Conservation (phyloP, 2,329 filamentous ascomycete genomes). For the Pseudocercospora macadamiae region DNA sequence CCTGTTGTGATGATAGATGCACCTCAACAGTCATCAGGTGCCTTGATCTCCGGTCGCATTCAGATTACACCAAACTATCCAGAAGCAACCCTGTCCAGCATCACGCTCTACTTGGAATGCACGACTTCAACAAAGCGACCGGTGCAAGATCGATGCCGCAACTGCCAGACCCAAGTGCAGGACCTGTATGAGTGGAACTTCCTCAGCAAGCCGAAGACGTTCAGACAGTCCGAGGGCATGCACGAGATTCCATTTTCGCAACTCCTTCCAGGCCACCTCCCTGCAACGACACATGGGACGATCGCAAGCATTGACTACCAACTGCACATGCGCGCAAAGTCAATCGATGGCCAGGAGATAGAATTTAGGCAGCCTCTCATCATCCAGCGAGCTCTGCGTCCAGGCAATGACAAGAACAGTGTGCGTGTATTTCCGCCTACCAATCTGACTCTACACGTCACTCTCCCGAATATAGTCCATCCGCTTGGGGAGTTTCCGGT, state of each 20-base stretch:
- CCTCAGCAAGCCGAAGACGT: slow-evolving; percentile 56
- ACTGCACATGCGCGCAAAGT: slow-evolving; percentile 68
- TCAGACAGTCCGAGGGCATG: slow-evolving; percentile 54
- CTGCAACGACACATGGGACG: slow-evolving; percentile 75
- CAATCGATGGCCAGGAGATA: slow-evolving; percentile 63
- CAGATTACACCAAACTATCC: slow-evolving; percentile 70
- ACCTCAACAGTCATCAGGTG: slow-evolving; percentile 75
- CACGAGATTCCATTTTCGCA: slow-evolving; percentile 90
- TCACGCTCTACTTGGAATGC: slow-evolving; percentile 72
- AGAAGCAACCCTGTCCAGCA: slow-evolving; percentile 67
- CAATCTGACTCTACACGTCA: slow-evolving; percentile 83
- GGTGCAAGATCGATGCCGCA: slow-evolving; percentile 74
- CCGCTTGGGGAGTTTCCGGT: slow-evolving; percentile 82
- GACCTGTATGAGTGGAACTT: slow-evolving; percentile 82
- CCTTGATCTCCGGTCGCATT: slow-evolving; percentile 81
- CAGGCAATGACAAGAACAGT: slow-evolving; percentile 81
- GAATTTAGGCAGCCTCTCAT: slow-evolving; percentile 69
- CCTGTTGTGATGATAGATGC: slow-evolving; percentile 82
- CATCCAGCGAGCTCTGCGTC: slow-evolving; percentile 77
- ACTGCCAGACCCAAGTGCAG: slow-evolving; percentile 72
- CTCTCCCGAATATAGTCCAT: slow-evolving; percentile 81
- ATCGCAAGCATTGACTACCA: slow-evolving; percentile 77
- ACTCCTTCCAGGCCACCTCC: slow-evolving; percentile 81
- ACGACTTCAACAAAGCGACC: slow-evolving; percentile 79
- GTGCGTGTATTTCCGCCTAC: slow-evolving; percentile 95